Conservation (phyloP, 352 stramenopile species). For the Globisporangium yorkense region DNA sequence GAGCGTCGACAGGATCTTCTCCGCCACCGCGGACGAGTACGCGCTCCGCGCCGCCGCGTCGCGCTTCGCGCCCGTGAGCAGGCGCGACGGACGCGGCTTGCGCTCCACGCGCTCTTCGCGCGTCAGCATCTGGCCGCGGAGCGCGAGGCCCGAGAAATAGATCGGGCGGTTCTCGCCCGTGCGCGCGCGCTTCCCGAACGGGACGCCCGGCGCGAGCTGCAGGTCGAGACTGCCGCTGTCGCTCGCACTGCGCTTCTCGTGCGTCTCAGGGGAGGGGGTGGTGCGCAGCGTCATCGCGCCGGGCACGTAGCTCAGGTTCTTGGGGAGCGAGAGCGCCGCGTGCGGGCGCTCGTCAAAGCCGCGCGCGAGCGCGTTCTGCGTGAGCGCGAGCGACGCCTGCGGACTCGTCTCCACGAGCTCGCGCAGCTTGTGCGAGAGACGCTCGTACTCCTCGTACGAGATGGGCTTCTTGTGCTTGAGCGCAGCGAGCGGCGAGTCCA, state of each 20-base stretch:
- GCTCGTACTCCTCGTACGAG: constrained; percentile 70
- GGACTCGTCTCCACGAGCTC: constrained; percentile 62
- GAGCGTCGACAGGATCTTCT: constrained; percentile 76
- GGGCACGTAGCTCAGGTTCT: constrained; percentile 30
- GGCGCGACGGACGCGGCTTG: constrained; percentile 56
- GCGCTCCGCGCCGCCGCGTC: constrained; percentile 50
- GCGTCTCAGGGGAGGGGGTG: not conserved
- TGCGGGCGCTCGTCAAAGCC: constrained; percentile 28
- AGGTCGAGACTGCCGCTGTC: constrained; percentile 16
- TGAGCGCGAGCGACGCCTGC: constrained; percentile 48
- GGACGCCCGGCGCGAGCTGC: constrained; percentile 17
- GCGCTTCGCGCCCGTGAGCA: constrained; percentile 66
- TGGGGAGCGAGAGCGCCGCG: constrained; percentile 6
- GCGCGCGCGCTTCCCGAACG: constrained; percentile 41
- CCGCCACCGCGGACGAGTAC: constrained; percentile 67
- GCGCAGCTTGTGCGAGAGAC: constrained; percentile 52
- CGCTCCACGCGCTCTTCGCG: constrained; percentile 48
- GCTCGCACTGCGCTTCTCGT: constrained; percentile 16
- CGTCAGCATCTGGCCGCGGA: constrained; percentile 31
- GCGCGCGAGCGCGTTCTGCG: constrained; percentile 40
- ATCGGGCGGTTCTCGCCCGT: constrained; percentile 31
- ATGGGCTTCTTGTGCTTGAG: constrained; percentile 81
- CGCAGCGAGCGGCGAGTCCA: constrained; percentile 44
- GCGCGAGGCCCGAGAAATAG: constrained; percentile 25
- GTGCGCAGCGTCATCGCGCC: constrained; percentile 22